Evolutionary conservation across 2,329 filamentous ascomycete species (phyloP).

Genomic region (Trichophaea hybrida): DNA sequence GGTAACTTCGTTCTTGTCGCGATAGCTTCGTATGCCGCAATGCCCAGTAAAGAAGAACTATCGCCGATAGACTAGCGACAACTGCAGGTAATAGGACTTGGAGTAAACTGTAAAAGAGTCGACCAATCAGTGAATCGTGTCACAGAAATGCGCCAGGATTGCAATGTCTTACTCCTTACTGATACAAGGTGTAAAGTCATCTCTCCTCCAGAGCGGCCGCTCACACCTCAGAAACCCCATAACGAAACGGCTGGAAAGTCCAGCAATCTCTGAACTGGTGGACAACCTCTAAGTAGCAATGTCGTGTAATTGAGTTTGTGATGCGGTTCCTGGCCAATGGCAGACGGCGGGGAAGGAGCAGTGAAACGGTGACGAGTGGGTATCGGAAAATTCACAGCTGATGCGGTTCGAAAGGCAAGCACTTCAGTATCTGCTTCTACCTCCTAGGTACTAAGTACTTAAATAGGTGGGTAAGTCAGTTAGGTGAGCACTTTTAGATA

Average conservation of each 20-base stretch:
- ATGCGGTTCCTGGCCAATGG: too few species aligned
- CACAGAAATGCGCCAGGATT: background rate
- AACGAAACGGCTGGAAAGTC: background rate
- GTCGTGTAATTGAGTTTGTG: too few species aligned
- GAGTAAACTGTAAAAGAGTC: slow-evolving; percentile 49
- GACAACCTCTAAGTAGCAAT: too few species aligned
- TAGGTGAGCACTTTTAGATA: too few species aligned
- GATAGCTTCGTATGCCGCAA: slow-evolving; percentile 13
- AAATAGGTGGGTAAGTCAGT: too few species aligned
- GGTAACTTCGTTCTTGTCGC: slow-evolving; percentile 8
- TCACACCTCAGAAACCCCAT: slow-evolving; percentile 35
- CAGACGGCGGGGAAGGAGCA: too few species aligned
- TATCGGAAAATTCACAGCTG: too few species aligned
- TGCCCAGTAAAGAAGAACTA: slow-evolving; percentile 41
- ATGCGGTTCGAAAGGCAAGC: too few species aligned
- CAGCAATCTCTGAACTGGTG: too few species aligned
- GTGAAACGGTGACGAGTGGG: too few species aligned
- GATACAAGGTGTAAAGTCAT: slow-evolving; percentile 50
- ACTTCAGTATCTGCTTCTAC: too few species aligned
- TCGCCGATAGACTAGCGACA: slow-evolving; percentile 53
- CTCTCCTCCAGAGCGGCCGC: slow-evolving; percentile 44
- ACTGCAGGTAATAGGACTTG: slow-evolving; percentile 65
- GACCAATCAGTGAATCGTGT: background rate
- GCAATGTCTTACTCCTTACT: slow-evolving; percentile 37
- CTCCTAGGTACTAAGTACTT: too few species aligned